Evolutionary conservation across 225 moss, liverwort and hornwort species (phyloP).

Genomic region (Straminergon stramineum): DNA sequence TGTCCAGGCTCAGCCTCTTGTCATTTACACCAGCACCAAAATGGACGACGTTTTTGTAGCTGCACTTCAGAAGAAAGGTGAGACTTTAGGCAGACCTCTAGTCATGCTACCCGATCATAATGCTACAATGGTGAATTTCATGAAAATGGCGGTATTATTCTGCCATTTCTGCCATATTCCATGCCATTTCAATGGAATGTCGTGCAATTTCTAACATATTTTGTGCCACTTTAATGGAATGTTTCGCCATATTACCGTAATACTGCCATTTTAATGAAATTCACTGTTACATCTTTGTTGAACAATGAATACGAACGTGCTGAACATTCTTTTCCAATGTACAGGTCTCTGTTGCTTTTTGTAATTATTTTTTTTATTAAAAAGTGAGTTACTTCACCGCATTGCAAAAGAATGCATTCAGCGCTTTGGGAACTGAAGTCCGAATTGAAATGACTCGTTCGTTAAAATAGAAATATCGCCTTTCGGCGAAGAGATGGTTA

Average conservation of each 20-base stretch:
- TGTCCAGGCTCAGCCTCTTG: constrained; percentile 65
- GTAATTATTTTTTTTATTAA: background rate
- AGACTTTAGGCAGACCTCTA: background rate
- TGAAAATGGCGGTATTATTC: too few relatives aligned
- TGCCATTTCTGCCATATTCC: too few relatives aligned
- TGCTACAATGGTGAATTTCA: too few relatives aligned
- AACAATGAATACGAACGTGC: background rate
- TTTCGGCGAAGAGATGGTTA: background rate
- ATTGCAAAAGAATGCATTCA: background rate
- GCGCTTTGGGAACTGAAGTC: background rate
- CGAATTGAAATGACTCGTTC: background rate
- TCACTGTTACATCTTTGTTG: background rate
- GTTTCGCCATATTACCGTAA: too few relatives aligned
- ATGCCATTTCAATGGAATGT: too few relatives aligned
- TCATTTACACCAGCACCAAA: constrained; percentile 89
- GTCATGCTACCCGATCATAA: background rate
- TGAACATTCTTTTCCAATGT: background rate
- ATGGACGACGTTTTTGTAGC: constrained; percentile 77
- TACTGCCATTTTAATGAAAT: too few relatives aligned
- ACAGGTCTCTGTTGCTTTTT: background rate
- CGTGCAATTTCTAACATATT: too few relatives aligned
- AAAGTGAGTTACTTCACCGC: background rate
- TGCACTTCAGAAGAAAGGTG: constrained; percentile 72
- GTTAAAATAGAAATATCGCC: background rate
- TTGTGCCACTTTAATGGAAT: too few relatives aligned